Percentiles rank a stretch among this genome's conserved stretches.
These are phyloP conservation scores for Fonsecaea pugnacius DNA, from an alignment of 2,329 filamentous ascomycete species.

Conservation along the genomic window DNA sequence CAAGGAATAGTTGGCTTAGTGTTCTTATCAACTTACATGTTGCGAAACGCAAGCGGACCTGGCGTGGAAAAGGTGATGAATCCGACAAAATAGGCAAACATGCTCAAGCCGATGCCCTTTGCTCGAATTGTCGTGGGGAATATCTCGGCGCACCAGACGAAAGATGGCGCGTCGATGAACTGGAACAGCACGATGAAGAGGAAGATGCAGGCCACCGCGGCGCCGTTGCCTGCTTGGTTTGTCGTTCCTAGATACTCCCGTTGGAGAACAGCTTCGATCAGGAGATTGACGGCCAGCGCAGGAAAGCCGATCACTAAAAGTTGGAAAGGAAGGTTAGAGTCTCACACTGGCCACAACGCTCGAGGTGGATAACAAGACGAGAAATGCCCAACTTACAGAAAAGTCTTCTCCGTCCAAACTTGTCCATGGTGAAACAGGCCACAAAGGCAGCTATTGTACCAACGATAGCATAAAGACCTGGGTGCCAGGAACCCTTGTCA, in stretches of 20 bases:
- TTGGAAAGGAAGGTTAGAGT: not conserved
- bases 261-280: conserved; percentile 45
- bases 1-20: not conserved
- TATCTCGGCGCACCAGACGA: conserved; percentile 40
- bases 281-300: conserved; percentile 46
- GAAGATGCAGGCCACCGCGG: conserved; percentile 48
- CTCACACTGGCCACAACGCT: not conserved
- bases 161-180: conserved; percentile 50
- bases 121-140: conserved; percentile 30
- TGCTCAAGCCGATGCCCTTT: conserved; percentile 30
- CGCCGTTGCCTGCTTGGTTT: conserved; percentile 43
- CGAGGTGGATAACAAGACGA: not conserved
- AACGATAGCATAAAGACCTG: conserved; percentile 37
- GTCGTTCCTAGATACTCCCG: conserved; percentile 42
- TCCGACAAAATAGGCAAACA: conserved; percentile 29
- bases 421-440: conserved; percentile 51
- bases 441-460: conserved; percentile 62
- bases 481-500: not conserved
- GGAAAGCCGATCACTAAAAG: conserved; percentile 44
- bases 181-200: conserved; percentile 46
- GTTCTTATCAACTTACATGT: conserved; percentile 17
- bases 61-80: conserved; percentile 27
- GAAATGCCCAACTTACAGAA: conserved; percentile 35
- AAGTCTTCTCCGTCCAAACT: conserved; percentile 46
- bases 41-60: conserved; percentile 22